Evolutionary conservation across 2,329 filamentous ascomycete species (phyloP).

Genomic region (Pseudocercospora eumusae): DNA sequence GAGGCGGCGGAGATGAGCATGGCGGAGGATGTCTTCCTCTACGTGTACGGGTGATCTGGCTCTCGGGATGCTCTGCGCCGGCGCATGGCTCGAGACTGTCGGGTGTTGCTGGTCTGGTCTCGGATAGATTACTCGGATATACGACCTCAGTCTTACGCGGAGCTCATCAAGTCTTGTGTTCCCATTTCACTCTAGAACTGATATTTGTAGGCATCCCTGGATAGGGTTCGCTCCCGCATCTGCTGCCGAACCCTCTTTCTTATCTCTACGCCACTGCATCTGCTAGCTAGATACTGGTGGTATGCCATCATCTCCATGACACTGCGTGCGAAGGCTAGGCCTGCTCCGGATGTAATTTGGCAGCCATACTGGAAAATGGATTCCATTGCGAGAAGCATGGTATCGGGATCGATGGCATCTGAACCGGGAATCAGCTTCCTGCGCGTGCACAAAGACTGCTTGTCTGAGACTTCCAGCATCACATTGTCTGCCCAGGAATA

Average conservation of each 20-base stretch:
- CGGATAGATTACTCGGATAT: neutral
- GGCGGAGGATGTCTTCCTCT: neutral
- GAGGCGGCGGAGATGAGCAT: conserved; percentile 35
- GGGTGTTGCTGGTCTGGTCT: neutral
- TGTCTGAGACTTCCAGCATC: neutral
- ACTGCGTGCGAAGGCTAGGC: neutral
- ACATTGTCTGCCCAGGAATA: neutral
- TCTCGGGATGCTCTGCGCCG: conserved; percentile 6
- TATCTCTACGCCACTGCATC: neutral
- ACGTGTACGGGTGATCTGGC: neutral
- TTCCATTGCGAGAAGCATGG: neutral
- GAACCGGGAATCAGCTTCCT: neutral
- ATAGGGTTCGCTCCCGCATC: neutral
- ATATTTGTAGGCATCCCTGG: neutral
- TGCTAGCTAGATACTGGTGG: no score
- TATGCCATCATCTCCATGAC: neutral
- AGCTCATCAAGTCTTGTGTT: neutral
- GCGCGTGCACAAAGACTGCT: neutral
- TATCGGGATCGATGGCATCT: neutral
- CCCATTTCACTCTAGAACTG: neutral
- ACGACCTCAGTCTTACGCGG: neutral
- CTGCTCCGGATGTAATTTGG: neutral
- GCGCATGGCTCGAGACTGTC: conserved; percentile 11
- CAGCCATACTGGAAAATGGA: neutral
- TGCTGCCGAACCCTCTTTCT: neutral